Evolutionary conservation across 495 filamentous ascomycete species (phyloP).

Genomic region (Aspergillus panamensis): DNA sequence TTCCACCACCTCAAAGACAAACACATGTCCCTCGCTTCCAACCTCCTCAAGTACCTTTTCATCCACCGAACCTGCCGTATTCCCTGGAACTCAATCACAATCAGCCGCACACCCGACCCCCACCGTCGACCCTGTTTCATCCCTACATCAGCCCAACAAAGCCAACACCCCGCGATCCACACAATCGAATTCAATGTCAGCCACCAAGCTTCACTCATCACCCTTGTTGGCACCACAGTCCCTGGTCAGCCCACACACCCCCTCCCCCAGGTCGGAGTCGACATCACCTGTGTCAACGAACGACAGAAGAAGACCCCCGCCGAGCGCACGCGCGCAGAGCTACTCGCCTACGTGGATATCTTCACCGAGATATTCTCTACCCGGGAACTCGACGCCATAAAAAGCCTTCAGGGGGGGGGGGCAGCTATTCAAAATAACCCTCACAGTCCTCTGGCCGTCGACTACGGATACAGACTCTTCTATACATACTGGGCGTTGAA

Average conservation of each 20-base stretch:
- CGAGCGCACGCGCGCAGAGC: constrained; percentile 48
- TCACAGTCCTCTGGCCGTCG: constrained; percentile 27
- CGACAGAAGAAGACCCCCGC: constrained; percentile 41
- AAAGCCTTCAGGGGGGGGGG: constrained; percentile 28
- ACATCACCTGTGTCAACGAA: constrained; percentile 75
- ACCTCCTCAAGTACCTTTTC: constrained; percentile 74
- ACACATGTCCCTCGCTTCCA: constrained; percentile 62
- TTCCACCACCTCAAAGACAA: constrained; percentile 41
- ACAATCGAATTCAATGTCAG: constrained; percentile 80
- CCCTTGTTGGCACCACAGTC: constrained; percentile 48
- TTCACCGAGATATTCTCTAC: constrained; percentile 74
- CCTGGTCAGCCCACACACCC: constrained; percentile 15
- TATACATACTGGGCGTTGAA: constrained; percentile 87
- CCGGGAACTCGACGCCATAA: constrained; percentile 56
- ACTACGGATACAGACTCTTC: constrained; percentile 67
- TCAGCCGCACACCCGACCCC: constrained; percentile 58
- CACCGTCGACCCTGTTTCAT: constrained; percentile 60
- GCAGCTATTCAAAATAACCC: background rate
- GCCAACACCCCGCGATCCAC: constrained; percentile 10
- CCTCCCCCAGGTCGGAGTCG: constrained; percentile 53
- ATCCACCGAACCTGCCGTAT: constrained; percentile 59
- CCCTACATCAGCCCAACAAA: constrained; percentile 28
- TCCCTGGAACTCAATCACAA: constrained; percentile 60
- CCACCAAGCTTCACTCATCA: constrained; percentile 79
- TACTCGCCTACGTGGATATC: constrained; percentile 67